Evolutionary conservation across 2,329 filamentous ascomycete species (phyloP), one percentile per base, ranked within the genome.

Genomic region (Colletotrichum tanaceti): DNA sequence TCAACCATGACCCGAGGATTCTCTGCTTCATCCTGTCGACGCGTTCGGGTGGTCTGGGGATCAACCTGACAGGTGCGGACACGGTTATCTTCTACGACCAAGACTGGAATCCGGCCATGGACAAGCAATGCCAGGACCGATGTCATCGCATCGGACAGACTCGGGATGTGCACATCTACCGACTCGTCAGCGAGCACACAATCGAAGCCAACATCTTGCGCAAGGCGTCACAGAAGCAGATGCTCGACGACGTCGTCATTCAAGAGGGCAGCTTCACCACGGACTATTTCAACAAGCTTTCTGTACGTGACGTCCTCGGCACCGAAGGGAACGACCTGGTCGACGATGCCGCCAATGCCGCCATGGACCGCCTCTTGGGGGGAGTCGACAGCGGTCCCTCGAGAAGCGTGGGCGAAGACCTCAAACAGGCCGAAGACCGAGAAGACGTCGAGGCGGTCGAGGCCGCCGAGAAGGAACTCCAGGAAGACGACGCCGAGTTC

Each of bases 81-180:
- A 97, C 94, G 0, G 96, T 99, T 74, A 98, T 99, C 73, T 99
- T 99, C 79, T 99, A 98, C 80, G 96, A 99, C 76, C 90, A 98
- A 68, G 96, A 99, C 78, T 99, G 97, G 97, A 99, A 99, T 75
- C 96, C 96, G 0, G 96, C 97, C 59, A 99, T 99, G 96, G 96
- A 99, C 83, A 97, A 97, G 79, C 96, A 99, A 79, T 99, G 96
- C 75, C 97, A 99, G 81, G 97, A 99, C 78, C 89, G 96, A 74
- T 97, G 93, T 75, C 96, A 99, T 81, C 93, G 96, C 72, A 99
- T 99, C 73, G 96, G 96, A 1, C 96, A 99, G 79, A 98, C 96
- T 0, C 91, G 96, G 38, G 96, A 99, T 77, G 96, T 99, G 39
- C 95, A 98, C 78, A 98, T 99, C 68, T 99, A 98, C 81, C 93